These are phyloP conservation scores for Pseudogymnoascus sp. DNA, from an alignment of 2,329 filamentous ascomycete species.

Conservation along the genomic window DNA sequence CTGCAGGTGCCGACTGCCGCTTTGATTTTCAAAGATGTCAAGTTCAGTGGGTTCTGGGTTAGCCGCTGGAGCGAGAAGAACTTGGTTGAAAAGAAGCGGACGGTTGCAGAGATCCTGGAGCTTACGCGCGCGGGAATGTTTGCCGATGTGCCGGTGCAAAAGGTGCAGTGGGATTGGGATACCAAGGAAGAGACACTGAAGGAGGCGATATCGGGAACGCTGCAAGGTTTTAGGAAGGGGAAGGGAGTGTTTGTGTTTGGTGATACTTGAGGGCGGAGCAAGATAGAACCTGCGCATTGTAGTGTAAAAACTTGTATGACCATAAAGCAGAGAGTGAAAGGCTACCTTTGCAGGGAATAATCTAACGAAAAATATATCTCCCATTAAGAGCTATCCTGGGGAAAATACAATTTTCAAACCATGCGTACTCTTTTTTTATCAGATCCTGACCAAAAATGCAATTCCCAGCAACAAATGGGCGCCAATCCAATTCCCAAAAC, in stretches of 20 bases:
- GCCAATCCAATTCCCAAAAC: conserved; percentile 8
- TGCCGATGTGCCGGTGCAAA: conserved; percentile 71
- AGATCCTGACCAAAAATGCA: background rate
- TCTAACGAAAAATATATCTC: background rate
- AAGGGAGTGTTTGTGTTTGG: conserved; percentile 87
- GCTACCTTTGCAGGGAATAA: background rate
- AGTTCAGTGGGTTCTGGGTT: conserved; percentile 91
- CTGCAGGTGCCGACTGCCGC: conserved; percentile 72
- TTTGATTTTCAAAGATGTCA: conserved; percentile 87
- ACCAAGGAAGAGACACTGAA: conserved; percentile 63
- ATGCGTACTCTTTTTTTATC: background rate
- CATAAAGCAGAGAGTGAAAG: background rate
- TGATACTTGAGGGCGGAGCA: conserved; percentile 31
- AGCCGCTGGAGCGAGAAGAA: conserved; percentile 78
- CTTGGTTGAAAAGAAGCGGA: conserved; percentile 63
- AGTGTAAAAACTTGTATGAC: conserved; percentile 9
- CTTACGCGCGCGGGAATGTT: conserved; percentile 70
- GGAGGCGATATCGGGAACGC: conserved; percentile 70
- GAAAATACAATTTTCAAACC: background rate
- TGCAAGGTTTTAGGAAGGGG: conserved; percentile 75
- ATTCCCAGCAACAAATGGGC: conserved; percentile 4
- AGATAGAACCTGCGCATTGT: background rate
- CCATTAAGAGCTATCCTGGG: background rate
- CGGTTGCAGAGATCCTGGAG: conserved; percentile 75
- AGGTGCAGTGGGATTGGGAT: conserved; percentile 75